Conservation (phyloP, 331 rosid genomes). For the Dryas integrifolia region DNA sequence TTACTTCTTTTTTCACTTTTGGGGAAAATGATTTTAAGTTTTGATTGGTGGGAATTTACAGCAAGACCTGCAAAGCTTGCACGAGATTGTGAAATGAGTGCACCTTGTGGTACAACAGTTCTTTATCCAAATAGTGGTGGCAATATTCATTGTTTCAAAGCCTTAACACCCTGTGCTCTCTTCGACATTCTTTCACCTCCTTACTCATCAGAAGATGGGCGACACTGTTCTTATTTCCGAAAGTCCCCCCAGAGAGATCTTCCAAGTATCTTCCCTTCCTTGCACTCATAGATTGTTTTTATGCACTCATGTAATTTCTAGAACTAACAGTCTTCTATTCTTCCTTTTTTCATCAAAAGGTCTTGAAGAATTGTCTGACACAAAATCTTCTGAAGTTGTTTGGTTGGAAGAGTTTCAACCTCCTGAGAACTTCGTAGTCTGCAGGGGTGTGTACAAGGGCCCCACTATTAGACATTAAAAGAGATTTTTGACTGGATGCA, state of each 20-base stretch:
- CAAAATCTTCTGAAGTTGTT: slow-evolving; percentile 45
- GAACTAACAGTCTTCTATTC: neutral
- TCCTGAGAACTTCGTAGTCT: slow-evolving; percentile 74
- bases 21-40: slow-evolving; percentile 11
- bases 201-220: slow-evolving; percentile 68
- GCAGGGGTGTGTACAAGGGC: slow-evolving; percentile 80
- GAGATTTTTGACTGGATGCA: slow-evolving; percentile 32
- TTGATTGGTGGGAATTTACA: slow-evolving; percentile 28
- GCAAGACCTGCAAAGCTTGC: slow-evolving; percentile 80
- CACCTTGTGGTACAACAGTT: slow-evolving; percentile 66
- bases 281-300: neutral
- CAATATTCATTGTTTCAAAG: slow-evolving; percentile 78
- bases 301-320: neutral
- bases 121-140: slow-evolving; percentile 82
- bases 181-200: slow-evolving; percentile 84
- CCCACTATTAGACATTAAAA: slow-evolving; percentile 55
- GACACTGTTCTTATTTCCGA: slow-evolving; percentile 80
- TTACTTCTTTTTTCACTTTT: neutral
- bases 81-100: slow-evolving; percentile 62
- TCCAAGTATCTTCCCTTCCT: slow-evolving; percentile 45
- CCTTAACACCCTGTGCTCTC: slow-evolving; percentile 74
- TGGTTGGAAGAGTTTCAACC: slow-evolving; percentile 90
- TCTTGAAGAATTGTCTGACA: slow-evolving; percentile 4
- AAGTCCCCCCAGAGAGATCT: slow-evolving; percentile 53
- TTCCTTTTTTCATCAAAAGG: neutral